Conservation (phyloP, 129 eudicot genomes). For the Lactuca saligna region DNA sequence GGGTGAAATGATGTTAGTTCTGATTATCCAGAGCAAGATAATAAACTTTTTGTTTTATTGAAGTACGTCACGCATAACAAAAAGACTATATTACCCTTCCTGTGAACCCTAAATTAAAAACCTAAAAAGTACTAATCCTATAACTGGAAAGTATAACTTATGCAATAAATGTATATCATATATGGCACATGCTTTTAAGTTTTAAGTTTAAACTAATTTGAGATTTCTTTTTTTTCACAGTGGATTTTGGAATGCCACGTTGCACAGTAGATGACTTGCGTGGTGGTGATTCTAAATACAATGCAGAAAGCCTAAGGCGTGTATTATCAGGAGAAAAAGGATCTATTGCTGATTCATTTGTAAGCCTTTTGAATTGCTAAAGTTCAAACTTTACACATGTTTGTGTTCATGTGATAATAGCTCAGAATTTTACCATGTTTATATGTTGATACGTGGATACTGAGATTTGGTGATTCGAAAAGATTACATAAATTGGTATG, state of each 20-base stretch:
- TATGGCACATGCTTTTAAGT: neutral
- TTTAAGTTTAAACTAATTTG: neutral
- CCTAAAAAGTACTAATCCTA: neutral
- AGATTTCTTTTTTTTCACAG: slow-evolving; percentile 31
- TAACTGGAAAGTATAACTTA: neutral
- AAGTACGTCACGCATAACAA: too few relatives aligned
- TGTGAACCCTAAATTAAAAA: too few relatives aligned
- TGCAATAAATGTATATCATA: slow-evolving; percentile 6
- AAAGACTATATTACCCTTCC: too few relatives aligned
- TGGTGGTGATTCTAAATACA: slow-evolving; percentile 80
- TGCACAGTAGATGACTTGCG: slow-evolving; percentile 75
- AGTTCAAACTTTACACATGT: neutral
- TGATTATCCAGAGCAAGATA: too few relatives aligned
- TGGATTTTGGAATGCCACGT: slow-evolving; percentile 91
- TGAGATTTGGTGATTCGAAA: neutral
- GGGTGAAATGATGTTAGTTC: too few relatives aligned
- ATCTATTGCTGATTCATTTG: slow-evolving; percentile 85
- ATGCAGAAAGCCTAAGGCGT: slow-evolving; percentile 66
- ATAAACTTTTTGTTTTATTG: too few relatives aligned
- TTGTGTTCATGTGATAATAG: slow-evolving; percentile 7
- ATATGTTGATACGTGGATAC: neutral
- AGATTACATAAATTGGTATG: neutral
- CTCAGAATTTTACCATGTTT: slow-evolving; percentile 5
- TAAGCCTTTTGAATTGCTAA: slow-evolving; percentile 36
- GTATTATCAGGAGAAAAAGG: slow-evolving; percentile 90